These are phyloP conservation scores for Stromatinia cepivora DNA, from an alignment of 2,329 filamentous ascomycete genomes.

Conservation along the genomic window DNA sequence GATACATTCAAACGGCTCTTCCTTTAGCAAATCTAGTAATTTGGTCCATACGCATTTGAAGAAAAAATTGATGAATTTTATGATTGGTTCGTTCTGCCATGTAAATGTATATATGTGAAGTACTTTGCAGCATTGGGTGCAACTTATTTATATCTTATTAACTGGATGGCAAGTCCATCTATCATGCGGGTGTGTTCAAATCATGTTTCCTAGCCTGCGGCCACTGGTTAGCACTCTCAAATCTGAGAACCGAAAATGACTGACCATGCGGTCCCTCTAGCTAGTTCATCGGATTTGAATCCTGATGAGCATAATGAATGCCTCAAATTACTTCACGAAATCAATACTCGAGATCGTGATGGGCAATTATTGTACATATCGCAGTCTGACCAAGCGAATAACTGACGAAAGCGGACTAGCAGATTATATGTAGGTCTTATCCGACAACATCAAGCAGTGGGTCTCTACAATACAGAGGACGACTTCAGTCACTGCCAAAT, in stretches of 20 bases:
- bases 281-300: not conserved
- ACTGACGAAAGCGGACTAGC: too few relatives aligned
- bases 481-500: too few relatives aligned
- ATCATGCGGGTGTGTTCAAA: not conserved
- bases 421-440: too few relatives aligned
- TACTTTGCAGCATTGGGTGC: not conserved
- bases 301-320: not conserved
- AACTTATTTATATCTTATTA: not conserved
- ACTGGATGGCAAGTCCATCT: not conserved
- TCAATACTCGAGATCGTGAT: not conserved
- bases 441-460: too few relatives aligned
- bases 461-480: too few relatives aligned
- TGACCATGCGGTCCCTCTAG: not conserved
- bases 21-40: not conserved
- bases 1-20: not conserved
- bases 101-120: not conserved
- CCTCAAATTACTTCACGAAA: not conserved
- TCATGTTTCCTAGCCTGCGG: not conserved
- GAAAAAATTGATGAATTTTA: not conserved
- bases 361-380: not conserved
- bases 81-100: not conserved
- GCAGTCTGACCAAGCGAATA: too few relatives aligned
- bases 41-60: not conserved
- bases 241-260: not conserved
- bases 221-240: not conserved